Evolutionary conservation across 2,329 filamentous ascomycete species (phyloP).

Genomic region (Davidsoniella virescens): DNA sequence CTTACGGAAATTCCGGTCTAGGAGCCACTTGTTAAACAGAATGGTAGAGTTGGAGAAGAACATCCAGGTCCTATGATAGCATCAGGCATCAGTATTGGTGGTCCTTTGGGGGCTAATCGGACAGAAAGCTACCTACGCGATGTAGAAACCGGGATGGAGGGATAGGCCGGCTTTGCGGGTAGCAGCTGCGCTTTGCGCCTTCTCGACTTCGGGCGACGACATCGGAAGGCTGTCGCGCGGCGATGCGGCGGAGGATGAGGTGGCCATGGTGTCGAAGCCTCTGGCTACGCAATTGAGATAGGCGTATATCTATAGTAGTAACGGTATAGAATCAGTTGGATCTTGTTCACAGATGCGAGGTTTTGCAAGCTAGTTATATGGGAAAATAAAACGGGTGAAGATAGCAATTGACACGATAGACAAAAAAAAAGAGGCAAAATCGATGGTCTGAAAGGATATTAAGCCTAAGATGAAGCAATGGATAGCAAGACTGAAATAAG

Average conservation of each 20-base stretch:
- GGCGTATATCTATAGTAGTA: background rate
- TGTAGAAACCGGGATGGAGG: conserved; percentile 19
- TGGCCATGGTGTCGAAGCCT: conserved; percentile 9
- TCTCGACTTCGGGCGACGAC: conserved; percentile 15
- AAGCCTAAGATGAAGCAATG: no score
- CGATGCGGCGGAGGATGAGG: conserved; percentile 11
- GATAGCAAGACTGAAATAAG: no score
- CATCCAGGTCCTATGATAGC: conserved; percentile 49
- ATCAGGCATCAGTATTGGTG: conserved; percentile 1
- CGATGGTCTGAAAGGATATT: no score
- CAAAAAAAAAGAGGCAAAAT: no score
- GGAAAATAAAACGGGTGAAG: no score
- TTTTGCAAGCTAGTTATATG: no score
- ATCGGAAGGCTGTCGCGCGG: conserved; percentile 12
- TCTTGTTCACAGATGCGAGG: no score
- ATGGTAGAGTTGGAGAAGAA: conserved; percentile 72
- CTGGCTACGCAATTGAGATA: background rate
- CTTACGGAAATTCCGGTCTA: conserved; percentile 46
- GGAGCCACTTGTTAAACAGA: conserved; percentile 83
- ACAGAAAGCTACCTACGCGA: conserved; percentile 18
- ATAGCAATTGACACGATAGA: no score
- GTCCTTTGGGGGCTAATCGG: background rate
- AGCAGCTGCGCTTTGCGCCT: conserved; percentile 13
- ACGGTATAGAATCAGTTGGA: no score
- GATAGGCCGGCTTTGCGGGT: conserved; percentile 12